Evolutionary conservation across 345 rosid genomes (phyloP).

Genomic region (Eucalyptus fibrosa): DNA sequence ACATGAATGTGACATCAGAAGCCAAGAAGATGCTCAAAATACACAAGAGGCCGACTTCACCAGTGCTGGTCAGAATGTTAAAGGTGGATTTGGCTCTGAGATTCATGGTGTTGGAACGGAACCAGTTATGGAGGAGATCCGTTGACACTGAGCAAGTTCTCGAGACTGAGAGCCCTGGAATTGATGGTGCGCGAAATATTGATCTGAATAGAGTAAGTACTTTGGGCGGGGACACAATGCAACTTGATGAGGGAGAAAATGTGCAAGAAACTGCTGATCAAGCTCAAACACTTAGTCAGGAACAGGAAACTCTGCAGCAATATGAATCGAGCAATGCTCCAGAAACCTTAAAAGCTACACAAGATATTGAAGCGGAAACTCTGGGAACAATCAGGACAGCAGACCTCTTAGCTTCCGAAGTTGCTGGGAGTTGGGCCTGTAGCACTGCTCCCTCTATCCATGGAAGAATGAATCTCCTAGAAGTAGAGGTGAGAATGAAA

Average conservation of each 20-base stretch:
- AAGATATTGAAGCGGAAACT: constrained; percentile 63
- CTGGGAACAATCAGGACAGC: constrained; percentile 55
- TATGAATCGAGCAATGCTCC: constrained; percentile 14
- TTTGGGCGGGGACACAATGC: constrained; percentile 68
- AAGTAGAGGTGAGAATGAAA: constrained; percentile 25
- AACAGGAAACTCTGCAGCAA: neutral
- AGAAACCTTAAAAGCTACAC: constrained; percentile 19
- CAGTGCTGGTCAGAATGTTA: constrained; percentile 28
- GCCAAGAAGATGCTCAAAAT: constrained; percentile 57
- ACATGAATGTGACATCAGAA: constrained; percentile 72
- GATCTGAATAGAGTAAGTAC: constrained; percentile 19
- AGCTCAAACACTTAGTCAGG: neutral
- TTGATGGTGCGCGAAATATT: constrained; percentile 18
- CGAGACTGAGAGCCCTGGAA: constrained; percentile 66
- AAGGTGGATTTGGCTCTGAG: constrained; percentile 78
- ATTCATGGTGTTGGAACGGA: constrained; percentile 51
- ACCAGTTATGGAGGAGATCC: constrained; percentile 26
- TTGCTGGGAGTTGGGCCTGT: constrained; percentile 78
- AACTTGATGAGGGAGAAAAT: constrained; percentile 59
- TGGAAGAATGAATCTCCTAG: constrained; percentile 55
- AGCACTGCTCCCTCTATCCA: constrained; percentile 78
- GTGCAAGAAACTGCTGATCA: constrained; percentile 28
- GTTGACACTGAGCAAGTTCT: constrained; percentile 46
- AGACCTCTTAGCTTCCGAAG: constrained; percentile 86
- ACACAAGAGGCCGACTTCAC: constrained; percentile 71